phyloP scores from a whole-genome alignment of 2,329 filamentous ascomycete species.

The Calcarisporium arbuscula region DNA sequence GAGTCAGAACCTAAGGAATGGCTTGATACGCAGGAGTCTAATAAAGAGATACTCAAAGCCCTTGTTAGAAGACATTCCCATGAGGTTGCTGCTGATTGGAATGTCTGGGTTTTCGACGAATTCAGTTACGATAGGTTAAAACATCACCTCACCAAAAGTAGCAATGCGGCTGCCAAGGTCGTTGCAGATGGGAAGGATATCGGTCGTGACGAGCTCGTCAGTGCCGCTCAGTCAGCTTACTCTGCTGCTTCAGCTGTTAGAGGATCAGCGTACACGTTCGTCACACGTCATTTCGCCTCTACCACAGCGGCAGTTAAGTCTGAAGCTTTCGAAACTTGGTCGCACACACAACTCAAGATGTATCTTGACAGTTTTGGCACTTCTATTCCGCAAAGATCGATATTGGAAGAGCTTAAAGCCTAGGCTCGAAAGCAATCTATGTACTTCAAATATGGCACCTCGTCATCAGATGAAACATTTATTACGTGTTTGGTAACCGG shows the following conservation, averaged over 20 bases:
- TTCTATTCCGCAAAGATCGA: conserved; percentile 59
- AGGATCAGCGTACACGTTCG: conserved; percentile 55
- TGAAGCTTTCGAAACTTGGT: conserved; percentile 67
- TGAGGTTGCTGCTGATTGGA: conserved; percentile 62
- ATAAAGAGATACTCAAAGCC: conserved; percentile 66
- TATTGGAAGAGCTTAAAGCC: conserved; percentile 62
- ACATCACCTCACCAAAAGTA: conserved; percentile 45
- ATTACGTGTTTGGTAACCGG: conserved; percentile 55
- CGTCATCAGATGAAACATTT: conserved; percentile 57
- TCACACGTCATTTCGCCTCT: conserved; percentile 62
- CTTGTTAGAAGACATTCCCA: conserved; percentile 68
- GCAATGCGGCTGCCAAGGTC: conserved; percentile 51
- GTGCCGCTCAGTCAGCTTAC: conserved; percentile 56
- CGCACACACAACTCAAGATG: conserved; percentile 64
- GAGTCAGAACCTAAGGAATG: conserved; percentile 91
- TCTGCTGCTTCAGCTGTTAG: conserved; percentile 52
- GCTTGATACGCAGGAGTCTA: conserved; percentile 83
- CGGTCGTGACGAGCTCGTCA: conserved; percentile 67
- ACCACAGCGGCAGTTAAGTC: conserved; percentile 61
- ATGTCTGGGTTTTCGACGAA: conserved; percentile 74
- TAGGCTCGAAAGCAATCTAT: conserved; percentile 66
- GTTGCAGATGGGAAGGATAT: conserved; percentile 55
- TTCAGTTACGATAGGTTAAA: conserved; percentile 66
- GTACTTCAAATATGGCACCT: conserved; percentile 72
- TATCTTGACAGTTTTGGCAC: conserved; percentile 78